These are phyloP conservation scores for Nepenthes alata DNA, from an alignment of 179 eudicot species.

Conservation along the genomic window DNA sequence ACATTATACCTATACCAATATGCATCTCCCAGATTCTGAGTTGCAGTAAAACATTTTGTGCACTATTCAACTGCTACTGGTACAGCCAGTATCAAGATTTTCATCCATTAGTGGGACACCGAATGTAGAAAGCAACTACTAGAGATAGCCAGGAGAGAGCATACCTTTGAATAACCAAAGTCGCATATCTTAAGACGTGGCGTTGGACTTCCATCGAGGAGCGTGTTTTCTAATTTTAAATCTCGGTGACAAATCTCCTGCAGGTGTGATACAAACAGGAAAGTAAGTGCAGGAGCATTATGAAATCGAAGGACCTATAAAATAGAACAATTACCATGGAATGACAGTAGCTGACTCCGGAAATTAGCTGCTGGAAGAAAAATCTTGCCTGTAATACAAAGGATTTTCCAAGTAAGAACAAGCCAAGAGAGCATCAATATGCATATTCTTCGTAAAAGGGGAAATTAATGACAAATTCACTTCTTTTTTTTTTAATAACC, in stretches of 20 bases:
- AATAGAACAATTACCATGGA: conserved; percentile 34
- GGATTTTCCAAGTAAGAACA: background rate
- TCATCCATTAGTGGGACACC: too few relatives aligned
- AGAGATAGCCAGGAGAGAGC: too few relatives aligned
- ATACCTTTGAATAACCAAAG: conserved; percentile 83
- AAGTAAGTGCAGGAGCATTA: too few relatives aligned
- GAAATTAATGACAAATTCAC: background rate
- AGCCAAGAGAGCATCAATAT: background rate
- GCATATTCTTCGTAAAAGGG: too few relatives aligned
- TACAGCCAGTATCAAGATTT: too few relatives aligned
- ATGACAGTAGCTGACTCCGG: conserved; percentile 79
- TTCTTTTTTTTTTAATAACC: conserved; percentile 10
- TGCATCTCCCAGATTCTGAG: too few relatives aligned
- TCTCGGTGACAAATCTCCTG: conserved; percentile 87
- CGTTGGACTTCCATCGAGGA: conserved; percentile 63
- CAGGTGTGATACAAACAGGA: background rate
- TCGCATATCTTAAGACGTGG: conserved; percentile 81
- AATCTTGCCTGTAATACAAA: conserved; percentile 41
- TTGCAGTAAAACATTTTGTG: too few relatives aligned
- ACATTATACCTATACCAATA: too few relatives aligned
- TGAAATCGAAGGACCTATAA: too few relatives aligned
- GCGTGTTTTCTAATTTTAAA: conserved; percentile 74
- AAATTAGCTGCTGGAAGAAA: conserved; percentile 69
- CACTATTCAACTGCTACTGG: too few relatives aligned
- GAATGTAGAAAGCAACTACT: too few relatives aligned